Evolutionary conservation across 1,284 basidiomycete species (phyloP).

Genomic region (Waitea zeae): DNA sequence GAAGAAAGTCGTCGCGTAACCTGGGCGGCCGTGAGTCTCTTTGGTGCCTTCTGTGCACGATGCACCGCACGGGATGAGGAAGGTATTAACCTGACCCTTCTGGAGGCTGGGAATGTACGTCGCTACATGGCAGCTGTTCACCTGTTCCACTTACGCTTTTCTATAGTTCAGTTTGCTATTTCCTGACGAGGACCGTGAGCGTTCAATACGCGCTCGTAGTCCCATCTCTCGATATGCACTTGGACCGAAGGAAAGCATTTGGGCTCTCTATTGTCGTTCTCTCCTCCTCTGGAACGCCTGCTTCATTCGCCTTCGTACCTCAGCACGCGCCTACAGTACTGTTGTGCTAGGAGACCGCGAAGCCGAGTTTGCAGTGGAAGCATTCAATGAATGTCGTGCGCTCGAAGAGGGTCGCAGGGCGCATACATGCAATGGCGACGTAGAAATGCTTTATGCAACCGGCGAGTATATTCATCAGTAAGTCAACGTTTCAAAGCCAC

Average conservation of each 20-base stretch:
- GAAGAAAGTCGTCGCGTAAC: constrained; percentile 57
- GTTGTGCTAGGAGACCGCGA: constrained; percentile 28
- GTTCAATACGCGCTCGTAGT: constrained; percentile 20
- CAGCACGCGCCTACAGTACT: constrained; percentile 20
- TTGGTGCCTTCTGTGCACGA: constrained; percentile 45
- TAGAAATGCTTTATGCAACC: constrained; percentile 43
- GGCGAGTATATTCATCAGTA: too few species aligned
- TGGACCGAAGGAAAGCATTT: constrained; percentile 56
- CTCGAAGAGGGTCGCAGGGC: constrained; percentile 47
- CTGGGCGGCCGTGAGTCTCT: constrained; percentile 53
- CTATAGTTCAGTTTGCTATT: constrained; percentile 36
- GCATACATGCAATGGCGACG: constrained; percentile 53
- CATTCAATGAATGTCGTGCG: constrained; percentile 40
- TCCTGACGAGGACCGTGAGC: constrained; percentile 41
- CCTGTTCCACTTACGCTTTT: constrained; percentile 7
- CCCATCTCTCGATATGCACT: too few species aligned
- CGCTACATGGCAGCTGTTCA: too few species aligned
- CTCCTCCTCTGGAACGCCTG: constrained; percentile 65
- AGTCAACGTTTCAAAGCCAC: too few species aligned
- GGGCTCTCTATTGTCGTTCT: constrained; percentile 62
- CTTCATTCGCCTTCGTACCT: constrained; percentile 12
- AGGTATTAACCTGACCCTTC: constrained; percentile 34
- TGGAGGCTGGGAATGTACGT: constrained; percentile 47
- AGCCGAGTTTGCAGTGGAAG: constrained; percentile 39
- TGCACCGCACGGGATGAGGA: constrained; percentile 44